Evolutionary conservation across 495 filamentous ascomycete genomes (phyloP), one percentile per base, ranked within the genome.

Genomic region (Aspergillus bridgeri): DNA sequence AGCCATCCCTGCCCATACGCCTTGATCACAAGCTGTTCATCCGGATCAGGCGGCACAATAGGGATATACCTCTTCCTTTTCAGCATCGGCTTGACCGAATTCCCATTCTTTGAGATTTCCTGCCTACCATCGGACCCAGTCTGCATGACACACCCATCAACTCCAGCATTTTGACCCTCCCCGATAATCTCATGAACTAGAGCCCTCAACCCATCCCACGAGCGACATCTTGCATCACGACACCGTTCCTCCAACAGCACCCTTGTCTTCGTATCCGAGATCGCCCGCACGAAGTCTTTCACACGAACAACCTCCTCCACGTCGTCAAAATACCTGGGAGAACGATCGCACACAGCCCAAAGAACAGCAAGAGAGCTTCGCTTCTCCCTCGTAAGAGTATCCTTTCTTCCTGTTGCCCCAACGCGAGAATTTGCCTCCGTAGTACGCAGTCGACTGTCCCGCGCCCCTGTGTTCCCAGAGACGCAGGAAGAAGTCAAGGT

Each of bases 11-110:
- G 33, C 11, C 13, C 33, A 33, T 43, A 48, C n/a, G 19, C 18
- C 25, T 20, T 6, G 43, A 54, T 48, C 25, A 42, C 29, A 20
- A 44, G 47, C 23, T 56, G 33, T 49, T 68, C 65, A 2, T 66
- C 66, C 21, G 64, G 63, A 48, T 69, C 66, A 17, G 27, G 24
- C 9, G 63, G 55, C 1, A 69, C 57, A 21, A 69, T 69, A 9
- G 66, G 56, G 22, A 69, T 69, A 17, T 9, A 50, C 21, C 66
- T 57, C 51, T 44, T 23, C 43, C 46, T 56, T 22, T 21, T 52
- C 45, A 55, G 43, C 19, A 43, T 52, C 18, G 24, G 33, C 17
- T 42, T 50, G 19, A 6, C 20, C 43, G 20, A 15, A 27, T n/a
- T 43, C 15, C 20, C 20, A 51, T 48, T 22, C 51, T 33, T n/a